Evolutionary conservation across 2,329 filamentous ascomycete species (phyloP).

Genomic region (Coccinonectria pachysandricola): DNA sequence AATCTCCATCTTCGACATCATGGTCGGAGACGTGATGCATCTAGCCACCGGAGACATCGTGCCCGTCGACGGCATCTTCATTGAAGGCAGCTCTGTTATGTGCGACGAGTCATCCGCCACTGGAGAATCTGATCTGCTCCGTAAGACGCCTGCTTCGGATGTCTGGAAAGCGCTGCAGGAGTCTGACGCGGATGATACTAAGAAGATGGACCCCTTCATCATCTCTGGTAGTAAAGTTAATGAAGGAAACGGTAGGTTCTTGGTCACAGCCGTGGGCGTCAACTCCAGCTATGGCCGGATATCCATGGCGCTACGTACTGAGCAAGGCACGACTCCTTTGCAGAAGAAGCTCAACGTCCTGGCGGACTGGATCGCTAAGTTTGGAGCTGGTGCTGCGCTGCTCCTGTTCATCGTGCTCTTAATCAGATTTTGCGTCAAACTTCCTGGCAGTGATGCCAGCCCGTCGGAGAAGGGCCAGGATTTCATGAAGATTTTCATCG

Average conservation of each 20-base stretch:
- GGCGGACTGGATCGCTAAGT: slow-evolving; percentile 25
- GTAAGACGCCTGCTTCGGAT: slow-evolving; percentile 51
- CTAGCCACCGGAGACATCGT: slow-evolving; percentile 60
- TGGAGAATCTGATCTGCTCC: slow-evolving; percentile 62
- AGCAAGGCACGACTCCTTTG: slow-evolving; percentile 42
- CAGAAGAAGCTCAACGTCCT: slow-evolving; percentile 40
- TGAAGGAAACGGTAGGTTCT: slow-evolving; percentile 42
- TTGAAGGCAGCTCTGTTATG: slow-evolving; percentile 41
- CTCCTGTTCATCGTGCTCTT: slow-evolving; percentile 68
- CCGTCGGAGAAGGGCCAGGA: slow-evolving; percentile 46
- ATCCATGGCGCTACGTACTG: slow-evolving; percentile 43
- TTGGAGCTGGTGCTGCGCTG: slow-evolving; percentile 55
- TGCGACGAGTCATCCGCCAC: slow-evolving; percentile 67
- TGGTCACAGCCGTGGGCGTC: slow-evolving; percentile 45
- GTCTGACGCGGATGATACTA: slow-evolving; percentile 27
- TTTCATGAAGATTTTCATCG: slow-evolving; percentile 55
- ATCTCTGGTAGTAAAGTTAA: slow-evolving; percentile 45
- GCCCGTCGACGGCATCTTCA: slow-evolving; percentile 60
- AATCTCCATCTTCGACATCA: slow-evolving; percentile 55
- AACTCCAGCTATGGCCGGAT: slow-evolving; percentile 45
- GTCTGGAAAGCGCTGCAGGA: slow-evolving; percentile 44
- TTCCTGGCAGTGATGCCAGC: slow-evolving; percentile 38
- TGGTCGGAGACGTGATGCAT: slow-evolving; percentile 60
- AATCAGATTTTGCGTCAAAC: slow-evolving; percentile 61
- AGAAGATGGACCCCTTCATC: slow-evolving; percentile 55